These are phyloP conservation scores for Hippophae tibetana DNA, from an alignment of 306 rosid genomes.

Conservation along the genomic window DNA sequence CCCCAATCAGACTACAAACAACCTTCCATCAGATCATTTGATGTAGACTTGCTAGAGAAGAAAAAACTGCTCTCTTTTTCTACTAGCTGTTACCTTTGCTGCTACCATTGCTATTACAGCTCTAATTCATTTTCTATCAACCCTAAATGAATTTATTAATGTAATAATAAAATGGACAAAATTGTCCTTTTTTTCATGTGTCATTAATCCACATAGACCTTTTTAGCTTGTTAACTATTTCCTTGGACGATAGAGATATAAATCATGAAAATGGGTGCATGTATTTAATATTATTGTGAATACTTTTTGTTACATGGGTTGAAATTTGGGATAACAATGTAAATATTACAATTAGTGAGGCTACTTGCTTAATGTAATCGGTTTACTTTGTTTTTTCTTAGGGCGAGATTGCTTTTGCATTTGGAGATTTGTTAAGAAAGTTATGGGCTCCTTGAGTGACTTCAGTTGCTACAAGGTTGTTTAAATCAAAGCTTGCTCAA, in stretches of 20 bases:
- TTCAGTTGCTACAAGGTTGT: conserved; percentile 71
- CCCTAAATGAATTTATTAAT: no score
- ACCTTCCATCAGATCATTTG: no score
- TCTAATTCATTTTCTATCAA: no score
- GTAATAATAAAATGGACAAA: no score
- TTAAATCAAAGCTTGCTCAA: conserved; percentile 89
- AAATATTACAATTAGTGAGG: conserved; percentile 5
- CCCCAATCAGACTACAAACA: no score
- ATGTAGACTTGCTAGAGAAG: no score
- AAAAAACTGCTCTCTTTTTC: no score
- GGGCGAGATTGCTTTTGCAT: conserved; percentile 97
- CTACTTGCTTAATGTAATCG: not conserved
- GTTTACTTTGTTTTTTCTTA: conserved; percentile 26
- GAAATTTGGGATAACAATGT: conserved; percentile 8
- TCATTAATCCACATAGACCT: no score
- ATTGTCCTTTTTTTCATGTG: no score
- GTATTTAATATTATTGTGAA: conserved; percentile 19
- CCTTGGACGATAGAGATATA: conserved; percentile 86
- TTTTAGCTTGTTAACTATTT: conserved; percentile 73
- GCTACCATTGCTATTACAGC: no score
- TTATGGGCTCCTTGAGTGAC: conserved; percentile 98
- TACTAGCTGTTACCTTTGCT: no score
- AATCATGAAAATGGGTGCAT: conserved; percentile 85
- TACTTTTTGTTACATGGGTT: conserved; percentile 9
- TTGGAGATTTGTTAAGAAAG: conserved; percentile 89